phyloP scores from a whole-genome alignment of 2,329 filamentous ascomycete species.

The Nannizzia gypsea region DNA sequence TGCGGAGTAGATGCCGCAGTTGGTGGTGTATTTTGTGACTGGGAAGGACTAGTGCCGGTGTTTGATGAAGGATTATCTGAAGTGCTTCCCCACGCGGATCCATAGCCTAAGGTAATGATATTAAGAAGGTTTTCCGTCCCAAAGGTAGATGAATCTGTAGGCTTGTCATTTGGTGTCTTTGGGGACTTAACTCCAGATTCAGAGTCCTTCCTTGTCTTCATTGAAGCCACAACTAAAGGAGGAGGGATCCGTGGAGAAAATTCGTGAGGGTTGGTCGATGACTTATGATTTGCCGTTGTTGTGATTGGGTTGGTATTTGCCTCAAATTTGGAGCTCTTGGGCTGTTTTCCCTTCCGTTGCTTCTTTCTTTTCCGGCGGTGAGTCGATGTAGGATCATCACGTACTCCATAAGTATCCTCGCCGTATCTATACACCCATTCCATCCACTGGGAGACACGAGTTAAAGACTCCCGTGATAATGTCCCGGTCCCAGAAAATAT shows the following conservation, averaged over 20 bases:
- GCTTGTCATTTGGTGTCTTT: slow-evolving; percentile 11
- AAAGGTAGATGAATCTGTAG: slow-evolving; percentile 22
- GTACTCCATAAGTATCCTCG: slow-evolving; percentile 70
- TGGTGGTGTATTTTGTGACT: slow-evolving; percentile 9
- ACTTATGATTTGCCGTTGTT: too few relatives aligned
- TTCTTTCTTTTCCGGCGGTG: slow-evolving; percentile 35
- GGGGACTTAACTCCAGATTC: slow-evolving; percentile 12
- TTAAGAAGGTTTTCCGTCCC: slow-evolving; percentile 38
- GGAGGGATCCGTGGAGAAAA: slow-evolving; percentile 33
- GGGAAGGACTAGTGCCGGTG: slow-evolving; percentile 20
- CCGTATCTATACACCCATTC: slow-evolving; percentile 78
- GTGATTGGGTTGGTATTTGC: not conserved
- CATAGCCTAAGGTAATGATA: slow-evolving; percentile 40
- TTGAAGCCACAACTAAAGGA: slow-evolving; percentile 27
- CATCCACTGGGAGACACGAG: slow-evolving; percentile 71
- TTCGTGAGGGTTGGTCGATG: not conserved
- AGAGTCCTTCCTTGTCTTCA: slow-evolving; percentile 9
- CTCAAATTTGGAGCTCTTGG: too few relatives aligned
- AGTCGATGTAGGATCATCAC: slow-evolving; percentile 61
- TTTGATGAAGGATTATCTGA: slow-evolving; percentile 21
- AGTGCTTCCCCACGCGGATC: slow-evolving; percentile 36
- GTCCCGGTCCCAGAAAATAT: slow-evolving; percentile 73
- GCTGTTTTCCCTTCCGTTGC: not conserved
- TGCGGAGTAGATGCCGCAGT: slow-evolving; percentile 11
- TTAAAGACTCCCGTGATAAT: slow-evolving; percentile 58